Base-by-base conservation (phyloP, 1,139 yeast genomes). In the Magnusiomyces suaveolens region DNA sequence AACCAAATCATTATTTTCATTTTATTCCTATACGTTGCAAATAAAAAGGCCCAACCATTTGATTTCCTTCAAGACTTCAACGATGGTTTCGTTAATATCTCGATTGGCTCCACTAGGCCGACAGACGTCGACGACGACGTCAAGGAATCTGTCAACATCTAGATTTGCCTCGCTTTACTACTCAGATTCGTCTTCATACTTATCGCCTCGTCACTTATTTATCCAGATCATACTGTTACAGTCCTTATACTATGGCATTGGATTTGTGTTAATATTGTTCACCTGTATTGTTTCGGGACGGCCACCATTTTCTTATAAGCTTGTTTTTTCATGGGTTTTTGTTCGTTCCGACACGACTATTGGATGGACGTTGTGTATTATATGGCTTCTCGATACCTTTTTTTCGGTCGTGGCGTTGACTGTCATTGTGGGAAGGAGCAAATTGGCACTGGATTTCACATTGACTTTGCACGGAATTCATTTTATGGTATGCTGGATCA, bases 381-480 rank as follows among this genome's bases (percentile, higher is more conserved):
- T 89, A 58, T 90, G 97, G 97, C 73, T 90, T 16, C 71, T 87
- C 55, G 95, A 87, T 66, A 77, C 96, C 1, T 62, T 72, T 38
- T 69, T 72, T 57, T 62, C 70, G 16, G 96, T 89, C 1, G 70
- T 87, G 20, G 88, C 88, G 64, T 82, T 92, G 64, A 87, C 96
- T 0, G 72, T 89, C 2, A 83, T 90, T 24, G 96, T 92, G 20
- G 97, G 97, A 0, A 75, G 97, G 57, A 85, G 95, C 46, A 92
- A 90, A 68, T 73, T 92, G 56, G 97, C 97, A 0, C 85, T 96
- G 86, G 98, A 92, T 69, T 92, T 90, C 72, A 96, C 96, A 14
- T 66, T 92, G 38, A 90, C 98, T 0, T 73, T 92, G 18, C 97
- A 92, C 68, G 82, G 87, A 20, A 79, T 92, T 53, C 85, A 90